phyloP scores from a whole-genome alignment of 2,329 filamentous ascomycete genomes.

The Eutypella sp. region DNA sequence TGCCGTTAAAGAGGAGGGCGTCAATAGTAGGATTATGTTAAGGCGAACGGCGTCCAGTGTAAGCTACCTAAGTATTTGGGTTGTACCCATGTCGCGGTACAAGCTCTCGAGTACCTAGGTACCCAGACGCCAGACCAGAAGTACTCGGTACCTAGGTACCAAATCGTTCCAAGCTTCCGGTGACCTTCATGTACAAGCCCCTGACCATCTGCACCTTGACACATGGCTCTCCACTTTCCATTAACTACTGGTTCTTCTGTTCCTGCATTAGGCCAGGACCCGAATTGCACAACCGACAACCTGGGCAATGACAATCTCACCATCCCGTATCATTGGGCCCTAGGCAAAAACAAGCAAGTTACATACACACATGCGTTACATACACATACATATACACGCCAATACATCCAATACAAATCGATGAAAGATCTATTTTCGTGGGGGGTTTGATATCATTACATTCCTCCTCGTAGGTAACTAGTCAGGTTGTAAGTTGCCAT shows the following conservation, averaged over 20 bases:
- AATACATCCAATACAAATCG: too few relatives aligned
- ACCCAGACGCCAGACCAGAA: not conserved
- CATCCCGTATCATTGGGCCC: not conserved
- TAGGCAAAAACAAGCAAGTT: not conserved
- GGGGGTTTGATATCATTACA: too few relatives aligned
- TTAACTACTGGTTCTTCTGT: too few relatives aligned
- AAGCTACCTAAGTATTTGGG: too few relatives aligned
- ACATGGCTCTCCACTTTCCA: conserved; percentile 21
- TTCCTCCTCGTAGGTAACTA: too few relatives aligned
- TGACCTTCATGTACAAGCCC: not conserved
- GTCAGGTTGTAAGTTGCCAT: too few relatives aligned
- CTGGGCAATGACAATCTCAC: not conserved
- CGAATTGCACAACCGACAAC: conserved; percentile 3
- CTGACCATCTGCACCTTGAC: conserved; percentile 4
- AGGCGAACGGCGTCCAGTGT: too few relatives aligned
- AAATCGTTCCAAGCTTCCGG: not conserved
- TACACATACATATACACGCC: not conserved
- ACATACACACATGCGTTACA: not conserved
- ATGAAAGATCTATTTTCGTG: too few relatives aligned
- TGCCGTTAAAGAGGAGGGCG: too few relatives aligned
- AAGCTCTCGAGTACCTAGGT: too few relatives aligned
- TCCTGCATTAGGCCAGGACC: conserved; percentile 20
- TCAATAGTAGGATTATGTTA: too few relatives aligned
- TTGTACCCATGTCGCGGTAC: not conserved
- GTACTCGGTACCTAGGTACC: conserved; percentile 4